Base-by-base conservation (phyloP, 305 asterid genomes). In the Solanum aculeatissimum region DNA sequence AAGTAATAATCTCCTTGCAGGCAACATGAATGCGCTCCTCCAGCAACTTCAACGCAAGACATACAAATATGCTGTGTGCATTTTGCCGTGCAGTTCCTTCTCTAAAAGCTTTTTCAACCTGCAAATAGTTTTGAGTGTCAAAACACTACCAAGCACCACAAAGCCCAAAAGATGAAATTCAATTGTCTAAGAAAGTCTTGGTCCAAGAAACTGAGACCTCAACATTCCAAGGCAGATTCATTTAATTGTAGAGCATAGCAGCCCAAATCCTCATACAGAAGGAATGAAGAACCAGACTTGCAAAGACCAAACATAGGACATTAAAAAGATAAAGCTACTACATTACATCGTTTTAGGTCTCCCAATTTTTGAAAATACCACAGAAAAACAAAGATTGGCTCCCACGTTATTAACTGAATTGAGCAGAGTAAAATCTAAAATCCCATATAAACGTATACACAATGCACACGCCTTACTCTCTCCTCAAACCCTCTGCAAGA, bases 31-130 rank as follows among this genome's bases (percentile, higher is more conserved):
- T 90, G 55, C 98, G 97, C 81, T 97, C 97, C 89, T 97, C 99
- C 80, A 97, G 92, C 83, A 97, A 91, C 89, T 94, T 94, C 83
- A 95, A 84, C 85, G 97, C 98, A 87, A 97, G 98, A 85, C 98
- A 95, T 69, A 97, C 99, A 86, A 97, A 95, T 84, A 94, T 93
- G 92, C 97, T 93, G 87, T 97, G 99, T 83, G 99, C 99, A 91
- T 97, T 97, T 90, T 97, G 99, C 62, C 99, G 95, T 3, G 99
- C 98, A 21, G 99, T 95, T 91, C 99, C 99, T 91, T 97, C 99
- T 89, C 99, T 95, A 81, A 94, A 97, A 79, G 99, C 99, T 87
- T 97, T 97, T 89, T 95, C 99, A 86, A 97, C 97, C 99, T 97
- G 95, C 82, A 86, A 60, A 87, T 19, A 78, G 2, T 10, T 49